Conservation (phyloP, 768 basidiomycete genomes). For the Hygrocybe coccinea region DNA sequence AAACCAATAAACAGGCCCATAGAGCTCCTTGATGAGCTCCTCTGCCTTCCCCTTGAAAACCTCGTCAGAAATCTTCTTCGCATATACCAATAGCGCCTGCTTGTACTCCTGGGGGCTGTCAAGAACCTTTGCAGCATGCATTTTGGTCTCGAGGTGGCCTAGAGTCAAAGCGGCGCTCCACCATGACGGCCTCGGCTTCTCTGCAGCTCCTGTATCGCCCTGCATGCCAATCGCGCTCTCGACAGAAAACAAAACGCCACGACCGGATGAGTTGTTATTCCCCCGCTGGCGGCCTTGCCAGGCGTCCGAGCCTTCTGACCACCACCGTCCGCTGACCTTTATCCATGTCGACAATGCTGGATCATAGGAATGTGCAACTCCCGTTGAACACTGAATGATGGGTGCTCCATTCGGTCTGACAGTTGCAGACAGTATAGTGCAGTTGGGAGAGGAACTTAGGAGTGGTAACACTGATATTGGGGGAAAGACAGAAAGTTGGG, state of each 20-base stretch:
- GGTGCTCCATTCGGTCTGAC: slow-evolving; percentile 80
- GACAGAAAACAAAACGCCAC: slow-evolving; percentile 52
- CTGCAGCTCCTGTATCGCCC: slow-evolving; percentile 19
- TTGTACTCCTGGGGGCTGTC: slow-evolving; percentile 87
- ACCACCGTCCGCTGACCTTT: slow-evolving; percentile 78
- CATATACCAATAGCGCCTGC: slow-evolving; percentile 67
- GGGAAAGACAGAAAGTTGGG: slow-evolving; percentile 57
- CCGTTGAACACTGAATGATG: slow-evolving; percentile 69
- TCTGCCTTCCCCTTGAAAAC: slow-evolving; percentile 85
- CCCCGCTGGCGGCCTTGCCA: slow-evolving; percentile 72
- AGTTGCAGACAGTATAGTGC: slow-evolving; percentile 55
- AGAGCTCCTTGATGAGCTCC: slow-evolving; percentile 84
- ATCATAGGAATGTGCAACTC: slow-evolving; percentile 80
- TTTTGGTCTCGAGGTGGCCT: slow-evolving; percentile 80
- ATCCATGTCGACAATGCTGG: slow-evolving; percentile 60
- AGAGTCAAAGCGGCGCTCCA: slow-evolving; percentile 81
- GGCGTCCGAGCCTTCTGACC: slow-evolving; percentile 73
- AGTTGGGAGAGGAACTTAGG: slow-evolving; percentile 31
- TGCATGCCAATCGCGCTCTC: slow-evolving; percentile 43
- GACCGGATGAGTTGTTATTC: slow-evolving; percentile 35
- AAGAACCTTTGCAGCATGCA: slow-evolving; percentile 68
- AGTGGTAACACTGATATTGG: slow-evolving; percentile 61
- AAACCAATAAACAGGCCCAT: slow-evolving; percentile 87
- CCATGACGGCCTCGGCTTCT: slow-evolving; percentile 60
- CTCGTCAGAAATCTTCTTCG: slow-evolving; percentile 83